Evolutionary conservation across 257 asterid species (phyloP).

Genomic region (Mitragyna speciosa): DNA sequence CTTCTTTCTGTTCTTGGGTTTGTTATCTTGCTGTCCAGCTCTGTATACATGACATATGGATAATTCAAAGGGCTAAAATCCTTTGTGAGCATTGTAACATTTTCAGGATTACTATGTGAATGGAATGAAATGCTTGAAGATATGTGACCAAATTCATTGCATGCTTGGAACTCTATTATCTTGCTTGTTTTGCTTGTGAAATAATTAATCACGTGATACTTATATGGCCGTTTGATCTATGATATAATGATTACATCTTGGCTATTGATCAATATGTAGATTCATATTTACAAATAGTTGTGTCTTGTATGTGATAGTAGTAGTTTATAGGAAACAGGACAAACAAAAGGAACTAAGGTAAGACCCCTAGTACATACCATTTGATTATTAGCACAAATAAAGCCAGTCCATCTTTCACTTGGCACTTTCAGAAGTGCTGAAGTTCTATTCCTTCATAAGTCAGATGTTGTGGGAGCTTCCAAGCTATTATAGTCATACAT

Average conservation of each 20-base stretch:
- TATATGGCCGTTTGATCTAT: neutral
- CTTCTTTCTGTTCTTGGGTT: neutral
- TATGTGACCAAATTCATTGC: neutral
- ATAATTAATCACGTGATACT: neutral
- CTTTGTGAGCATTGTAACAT: neutral
- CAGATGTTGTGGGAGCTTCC: neutral
- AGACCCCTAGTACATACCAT: neutral
- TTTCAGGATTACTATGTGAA: neutral
- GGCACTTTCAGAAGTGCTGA: neutral
- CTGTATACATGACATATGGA: neutral
- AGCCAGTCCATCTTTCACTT: neutral
- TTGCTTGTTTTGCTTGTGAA: neutral
- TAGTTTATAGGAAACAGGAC: neutral
- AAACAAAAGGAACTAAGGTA: neutral
- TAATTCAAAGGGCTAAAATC: neutral
- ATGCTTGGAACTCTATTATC: neutral
- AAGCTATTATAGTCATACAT: neutral
- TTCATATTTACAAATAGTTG: neutral
- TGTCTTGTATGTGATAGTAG: neutral
- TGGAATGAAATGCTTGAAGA: neutral
- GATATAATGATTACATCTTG: neutral
- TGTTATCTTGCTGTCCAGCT: conserved; percentile 6
- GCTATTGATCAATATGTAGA: neutral
- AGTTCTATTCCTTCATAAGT: neutral
- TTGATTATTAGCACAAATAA: neutral